phyloP scores from a whole-genome alignment of 768 basidiomycete species.

The Leccinum uliginosum region DNA sequence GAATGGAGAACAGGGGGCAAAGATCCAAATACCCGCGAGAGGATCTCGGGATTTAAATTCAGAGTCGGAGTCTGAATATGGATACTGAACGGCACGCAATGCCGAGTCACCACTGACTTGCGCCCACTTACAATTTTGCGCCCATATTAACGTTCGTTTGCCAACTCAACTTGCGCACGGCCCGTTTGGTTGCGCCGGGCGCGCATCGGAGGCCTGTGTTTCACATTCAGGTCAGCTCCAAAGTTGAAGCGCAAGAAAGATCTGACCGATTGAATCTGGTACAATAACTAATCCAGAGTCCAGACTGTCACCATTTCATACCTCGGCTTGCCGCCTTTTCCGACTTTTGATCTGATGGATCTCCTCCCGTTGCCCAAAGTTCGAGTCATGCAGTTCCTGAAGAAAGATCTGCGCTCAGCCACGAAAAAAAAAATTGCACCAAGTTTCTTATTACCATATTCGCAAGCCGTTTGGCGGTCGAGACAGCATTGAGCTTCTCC shows the following conservation, averaged over 20 bases:
- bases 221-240: not conserved
- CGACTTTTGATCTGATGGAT: conserved; percentile 63
- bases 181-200: too few relatives aligned
- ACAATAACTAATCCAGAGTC: conserved; percentile 1
- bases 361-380: conserved; percentile 86
- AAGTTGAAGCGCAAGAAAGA: not conserved
- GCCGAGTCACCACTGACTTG: conserved; percentile 5
- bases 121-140: not conserved
- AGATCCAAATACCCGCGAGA: not conserved
- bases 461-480: conserved; percentile 87
- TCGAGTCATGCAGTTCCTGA: conserved; percentile 81
- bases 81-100: conserved; percentile 5
- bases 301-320: not conserved
- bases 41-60: conserved; percentile 13
- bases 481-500: conserved; percentile 83
- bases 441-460: conserved; percentile 62
- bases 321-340: conserved; percentile 17
- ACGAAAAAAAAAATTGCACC: not conserved
- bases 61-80: conserved; percentile 13
- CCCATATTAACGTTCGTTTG: too few relatives aligned
- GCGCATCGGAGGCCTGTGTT: not conserved
- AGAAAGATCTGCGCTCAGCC: conserved; percentile 4
- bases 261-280: conserved; percentile 14
- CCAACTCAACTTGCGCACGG: too few relatives aligned
- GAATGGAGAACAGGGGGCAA: conserved; percentile 18